A percentile compares a stretch with the other conserved stretches of the same genome.
Evolutionary conservation across 1,284 basidiomycete genomes (phyloP).

Genomic region (Fomitiporia mediterranea): DNA sequence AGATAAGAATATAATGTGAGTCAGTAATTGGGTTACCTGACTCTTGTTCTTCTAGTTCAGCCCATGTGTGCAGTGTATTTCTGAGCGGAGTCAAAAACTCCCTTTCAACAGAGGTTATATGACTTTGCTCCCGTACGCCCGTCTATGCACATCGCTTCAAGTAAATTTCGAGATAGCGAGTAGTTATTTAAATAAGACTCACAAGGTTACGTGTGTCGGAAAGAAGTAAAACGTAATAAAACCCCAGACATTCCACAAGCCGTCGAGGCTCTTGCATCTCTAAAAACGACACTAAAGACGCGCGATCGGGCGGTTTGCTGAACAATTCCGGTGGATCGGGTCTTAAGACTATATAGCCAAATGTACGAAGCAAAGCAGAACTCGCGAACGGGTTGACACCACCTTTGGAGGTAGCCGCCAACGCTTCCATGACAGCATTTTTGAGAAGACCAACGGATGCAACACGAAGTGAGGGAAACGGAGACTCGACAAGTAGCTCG

Average conservation of each 20-base stretch:
- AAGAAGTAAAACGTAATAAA: conserved; percentile 48
- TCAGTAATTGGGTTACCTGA: too few relatives aligned
- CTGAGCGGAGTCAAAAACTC: conserved; percentile 31
- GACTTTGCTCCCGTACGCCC: conserved; percentile 42
- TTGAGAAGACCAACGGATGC: conserved; percentile 64
- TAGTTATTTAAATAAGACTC: conserved; percentile 19
- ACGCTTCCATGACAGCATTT: conserved; percentile 53
- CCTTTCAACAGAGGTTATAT: conserved; percentile 27
- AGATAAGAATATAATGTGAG: conserved; percentile 26
- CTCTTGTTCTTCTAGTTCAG: conserved; percentile 24
- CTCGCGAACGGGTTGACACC: conserved; percentile 39
- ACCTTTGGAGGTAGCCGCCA: conserved; percentile 27
- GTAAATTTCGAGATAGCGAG: conserved; percentile 10
- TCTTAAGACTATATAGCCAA: conserved; percentile 49
- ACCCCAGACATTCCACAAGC: conserved; percentile 46
- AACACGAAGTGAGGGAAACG: conserved; percentile 59
- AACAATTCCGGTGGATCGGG: conserved; percentile 44
- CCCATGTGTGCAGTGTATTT: conserved; percentile 27
- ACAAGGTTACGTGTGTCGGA: conserved; percentile 47
- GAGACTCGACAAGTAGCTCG: conserved; percentile 41
- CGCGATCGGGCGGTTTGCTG: conserved; percentile 22
- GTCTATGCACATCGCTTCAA: conserved; percentile 35
- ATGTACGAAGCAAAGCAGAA: conserved; percentile 41
- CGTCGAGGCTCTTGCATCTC: conserved; percentile 45
- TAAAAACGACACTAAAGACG: conserved; percentile 39